Base-by-base conservation (phyloP, 1,139 yeast genomes). In the Pichia sp. region DNA sequence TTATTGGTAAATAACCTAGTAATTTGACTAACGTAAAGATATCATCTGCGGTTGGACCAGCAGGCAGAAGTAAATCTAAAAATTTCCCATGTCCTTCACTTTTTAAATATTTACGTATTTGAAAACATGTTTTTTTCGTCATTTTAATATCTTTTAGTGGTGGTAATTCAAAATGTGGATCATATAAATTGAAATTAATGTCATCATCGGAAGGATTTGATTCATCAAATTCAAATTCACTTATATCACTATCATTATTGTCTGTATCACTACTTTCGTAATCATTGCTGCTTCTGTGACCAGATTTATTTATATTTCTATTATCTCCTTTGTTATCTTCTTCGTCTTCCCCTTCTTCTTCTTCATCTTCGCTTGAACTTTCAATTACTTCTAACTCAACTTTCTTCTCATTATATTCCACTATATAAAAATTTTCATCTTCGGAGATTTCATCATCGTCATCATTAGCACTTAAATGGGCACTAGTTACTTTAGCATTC, bases 81-180 rank as follows among this genome's bases (percentile, higher is more conserved):
- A 56, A 57, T 46, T 63, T 60, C 48, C 70, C 62, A 25, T 76
- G 69, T 0, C 95, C 95, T 45, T 74, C 60, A n/a, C 64, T 59
- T 55, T 81, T 82, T 41, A 87, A 61, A 51, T 57, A 78, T 43
- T 68, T 65, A 45, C 91, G 70, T 1, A 87, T 79, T 42, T 70
- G 65, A 14, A 66, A 56, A 6, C 72, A 63, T 15, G 64, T 64
- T 18, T 67, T 70, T 35, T 66, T 68, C 1, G 71, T 58, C 24
- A 58, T 43, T 33, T 37, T 45, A 7, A 56, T 46, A 4, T 52
- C 48, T 7, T 34, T 37, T 13, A 57, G 24, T 5, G 48, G 49
- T 2, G 57, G 55, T 10, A 41, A 26, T 3, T 26, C n/a, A 9
- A 25, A 23, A 8, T 42, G 37, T 10, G 35, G 42, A 16, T 32